Base-by-base conservation (phyloP, 768 basidiomycete species). In the Postia placenta region DNA sequence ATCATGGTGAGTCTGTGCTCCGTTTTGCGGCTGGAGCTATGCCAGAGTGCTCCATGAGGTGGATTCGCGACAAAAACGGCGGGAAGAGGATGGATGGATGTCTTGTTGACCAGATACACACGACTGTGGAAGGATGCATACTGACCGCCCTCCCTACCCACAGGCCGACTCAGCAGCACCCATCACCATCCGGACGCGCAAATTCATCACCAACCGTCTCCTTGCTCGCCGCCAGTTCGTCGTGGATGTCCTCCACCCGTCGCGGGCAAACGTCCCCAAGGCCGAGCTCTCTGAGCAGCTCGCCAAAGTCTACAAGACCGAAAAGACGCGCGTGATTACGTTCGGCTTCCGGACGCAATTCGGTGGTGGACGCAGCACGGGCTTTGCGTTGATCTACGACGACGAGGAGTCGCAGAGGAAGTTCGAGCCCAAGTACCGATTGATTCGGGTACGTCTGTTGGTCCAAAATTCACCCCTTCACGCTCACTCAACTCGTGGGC, bases 121-220 rank as follows among this genome's bases (percentile, higher is more conserved):
- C 47, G 37, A 41, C 28, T 19, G 30, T n/a, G 19, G 30, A 12
- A 3, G 48, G 28, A 42, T 19, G 28, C 40, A 30, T 42, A 27
- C 48, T 56, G 43, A 60, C 37, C 42, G 28, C 54, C 26, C 55
- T 48, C 11, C 42, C 52, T 56, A 49, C 57, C 44, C 64, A 19
- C 60, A 90, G 87, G 79, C 87, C 73, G 88, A 88, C 68, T 74
- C 68, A 67, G 75, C 81, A 69, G 80, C 90, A 68, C 85, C 94
- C 52, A 79, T 99, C 60, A 99, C 96, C 58, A 79, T 99, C 67
- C 91, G 96, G 63, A 96, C 96, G 48, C 89, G 94, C 70, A 97
- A 99, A 79, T 98, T 98, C 78, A 89, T 97, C 72, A 96, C 94
- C 67, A 99, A 99, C 81, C 92, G 93, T 53, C 87, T 99, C 57